Evolutionary conservation across 2,329 filamentous ascomycete species (phyloP).

Genomic region (Ceratocystis eucalypticola): DNA sequence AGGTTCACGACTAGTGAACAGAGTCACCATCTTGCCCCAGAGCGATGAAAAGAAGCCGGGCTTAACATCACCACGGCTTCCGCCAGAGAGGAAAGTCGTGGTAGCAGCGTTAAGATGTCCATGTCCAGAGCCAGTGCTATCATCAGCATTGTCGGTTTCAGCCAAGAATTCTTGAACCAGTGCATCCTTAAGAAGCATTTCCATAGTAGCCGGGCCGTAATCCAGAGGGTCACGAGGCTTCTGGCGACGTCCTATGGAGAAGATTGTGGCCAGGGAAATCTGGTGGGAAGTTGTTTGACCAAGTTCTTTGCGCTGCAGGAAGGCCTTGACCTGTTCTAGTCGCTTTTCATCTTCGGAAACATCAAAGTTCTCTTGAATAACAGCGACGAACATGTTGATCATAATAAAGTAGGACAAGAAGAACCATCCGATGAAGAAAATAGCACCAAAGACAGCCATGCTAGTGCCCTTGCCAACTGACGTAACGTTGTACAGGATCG

Average conservation of each 20-base stretch:
- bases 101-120: conserved; percentile 27
- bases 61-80: conserved; percentile 33
- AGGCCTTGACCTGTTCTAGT: conserved; percentile 87
- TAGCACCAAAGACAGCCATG: conserved; percentile 84
- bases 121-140: conserved; percentile 11
- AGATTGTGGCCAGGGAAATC: conserved; percentile 59
- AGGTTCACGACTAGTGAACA: conserved; percentile 55
- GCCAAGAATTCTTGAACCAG: conserved; percentile 92
- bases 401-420: conserved; percentile 91
- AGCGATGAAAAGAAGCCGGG: conserved; percentile 45
- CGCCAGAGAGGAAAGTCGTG: conserved; percentile 14
- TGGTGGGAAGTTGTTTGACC: conserved; percentile 54
- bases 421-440: conserved; percentile 91
- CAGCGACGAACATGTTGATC: conserved; percentile 99
- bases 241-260: conserved; percentile 46
- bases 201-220: conserved; percentile 80
- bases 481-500: conserved; percentile 71
- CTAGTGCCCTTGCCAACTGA: conserved; percentile 48
- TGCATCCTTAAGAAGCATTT: conserved; percentile 92
- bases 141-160: conserved; percentile 39
- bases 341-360: conserved; percentile 97
- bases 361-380: conserved; percentile 98
- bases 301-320: conserved; percentile 80
- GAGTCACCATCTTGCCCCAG: conserved; percentile 46
- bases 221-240: conserved; percentile 66